Conservation (phyloP, 1,284 basidiomycete genomes). For the Pisolithus thermaeus region DNA sequence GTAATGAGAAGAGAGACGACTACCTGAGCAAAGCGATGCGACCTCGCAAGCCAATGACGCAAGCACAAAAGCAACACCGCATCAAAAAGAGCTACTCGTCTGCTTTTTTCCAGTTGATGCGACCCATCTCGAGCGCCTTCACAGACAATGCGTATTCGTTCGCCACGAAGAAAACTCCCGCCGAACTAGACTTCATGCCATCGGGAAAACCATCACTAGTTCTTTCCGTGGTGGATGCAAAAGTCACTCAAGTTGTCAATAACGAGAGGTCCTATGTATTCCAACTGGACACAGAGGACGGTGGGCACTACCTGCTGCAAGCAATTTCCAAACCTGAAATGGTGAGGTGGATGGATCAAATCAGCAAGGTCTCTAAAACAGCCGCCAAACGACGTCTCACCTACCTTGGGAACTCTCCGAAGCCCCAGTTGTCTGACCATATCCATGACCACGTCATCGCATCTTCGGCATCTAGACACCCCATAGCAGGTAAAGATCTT, state of each 20-base stretch:
- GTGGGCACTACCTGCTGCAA: conserved; percentile 75
- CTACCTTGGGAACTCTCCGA: conserved; percentile 67
- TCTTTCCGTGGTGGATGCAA: conserved; percentile 65
- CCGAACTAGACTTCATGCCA: conserved; percentile 68
- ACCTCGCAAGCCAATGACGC: conserved; percentile 42
- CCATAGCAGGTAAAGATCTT: conserved; percentile 52
- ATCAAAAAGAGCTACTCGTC: conserved; percentile 80
- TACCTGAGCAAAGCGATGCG: conserved; percentile 68
- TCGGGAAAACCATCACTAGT: conserved; percentile 67
- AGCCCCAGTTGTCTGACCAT: conserved; percentile 65
- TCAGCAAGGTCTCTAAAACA: conserved; percentile 61
- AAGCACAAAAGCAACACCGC: conserved; percentile 60
- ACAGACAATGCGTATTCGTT: conserved; percentile 50
- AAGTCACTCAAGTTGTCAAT: conserved; percentile 64
- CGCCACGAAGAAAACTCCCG: conserved; percentile 51
- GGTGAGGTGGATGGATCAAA: conserved; percentile 68
- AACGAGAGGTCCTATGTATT: conserved; percentile 76
- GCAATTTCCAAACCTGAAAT: conserved; percentile 62
- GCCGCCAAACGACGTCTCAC: conserved; percentile 76
- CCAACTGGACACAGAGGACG: conserved; percentile 79
- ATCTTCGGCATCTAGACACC: conserved; percentile 41
- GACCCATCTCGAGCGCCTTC: conserved; percentile 80
- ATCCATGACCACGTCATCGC: conserved; percentile 44
- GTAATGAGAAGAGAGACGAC: conserved; percentile 66
- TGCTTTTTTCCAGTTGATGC: conserved; percentile 75